phyloP scores from a whole-genome alignment of 352 stramenopile species.

The Plasmopara viticola region DNA sequence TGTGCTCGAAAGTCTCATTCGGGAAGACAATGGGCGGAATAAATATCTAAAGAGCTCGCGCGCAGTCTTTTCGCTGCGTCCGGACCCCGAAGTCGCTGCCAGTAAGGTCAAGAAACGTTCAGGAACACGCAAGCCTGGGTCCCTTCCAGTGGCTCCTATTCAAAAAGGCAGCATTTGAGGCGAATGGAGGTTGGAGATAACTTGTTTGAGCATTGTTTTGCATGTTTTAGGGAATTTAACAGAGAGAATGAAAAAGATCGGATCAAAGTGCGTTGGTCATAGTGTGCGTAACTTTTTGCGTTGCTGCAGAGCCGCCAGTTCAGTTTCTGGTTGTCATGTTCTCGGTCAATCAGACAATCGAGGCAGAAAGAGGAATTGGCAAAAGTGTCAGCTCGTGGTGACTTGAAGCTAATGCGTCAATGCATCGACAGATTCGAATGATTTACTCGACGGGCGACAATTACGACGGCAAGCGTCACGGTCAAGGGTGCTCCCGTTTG shows the following conservation, averaged over 20 bases:
- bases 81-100: constrained; percentile 66
- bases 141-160: constrained; percentile 52
- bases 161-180: constrained; percentile 67
- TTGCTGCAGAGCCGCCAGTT: constrained; percentile 11
- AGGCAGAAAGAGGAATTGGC: too few species aligned
- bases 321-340: background rate
- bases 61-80: constrained; percentile 61
- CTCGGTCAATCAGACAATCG: too few species aligned
- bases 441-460: too few species aligned
- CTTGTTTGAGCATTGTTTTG: constrained; percentile 26
- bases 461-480: too few species aligned
- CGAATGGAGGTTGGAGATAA: constrained; percentile 10
- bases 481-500: too few species aligned
- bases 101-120: constrained; percentile 74
- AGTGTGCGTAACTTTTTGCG: constrained; percentile 12
- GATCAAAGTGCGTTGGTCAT: background rate
- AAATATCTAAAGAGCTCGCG: constrained; percentile 82
- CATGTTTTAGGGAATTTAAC: constrained; percentile 19
- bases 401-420: too few species aligned
- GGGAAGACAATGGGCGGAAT: constrained; percentile 70
- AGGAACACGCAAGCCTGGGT: constrained; percentile 52
- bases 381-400: too few species aligned
- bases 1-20: constrained; percentile 76
- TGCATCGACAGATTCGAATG: too few species aligned
- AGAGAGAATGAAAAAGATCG: constrained; percentile 19